A percentile compares a stretch with the other conserved stretches of the same genome.
Evolutionary conservation across 768 basidiomycete species (phyloP).

Genomic region (Lentinula guzmanii): DNA sequence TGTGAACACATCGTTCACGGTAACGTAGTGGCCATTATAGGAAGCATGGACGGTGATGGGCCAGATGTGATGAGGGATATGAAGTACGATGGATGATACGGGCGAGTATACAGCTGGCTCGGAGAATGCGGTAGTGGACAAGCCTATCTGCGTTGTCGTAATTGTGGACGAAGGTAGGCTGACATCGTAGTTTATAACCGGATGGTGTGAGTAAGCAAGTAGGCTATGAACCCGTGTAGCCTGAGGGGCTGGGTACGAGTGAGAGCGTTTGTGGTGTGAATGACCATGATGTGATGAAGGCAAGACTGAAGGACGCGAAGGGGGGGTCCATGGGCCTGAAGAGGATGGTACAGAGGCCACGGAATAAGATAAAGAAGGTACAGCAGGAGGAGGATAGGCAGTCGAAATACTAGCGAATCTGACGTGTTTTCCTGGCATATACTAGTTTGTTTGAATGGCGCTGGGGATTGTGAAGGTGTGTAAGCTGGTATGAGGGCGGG

Average conservation of each 20-base stretch:
- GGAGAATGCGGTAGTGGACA: slow-evolving; percentile 25
- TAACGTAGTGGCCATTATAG: slow-evolving; percentile 25
- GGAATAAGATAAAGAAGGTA: slow-evolving; percentile 2
- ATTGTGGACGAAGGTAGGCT: slow-evolving; percentile 25
- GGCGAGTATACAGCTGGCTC: slow-evolving; percentile 39
- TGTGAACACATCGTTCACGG: slow-evolving; percentile 38
- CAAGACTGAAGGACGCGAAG: neutral
- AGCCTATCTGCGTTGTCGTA: slow-evolving; percentile 7
- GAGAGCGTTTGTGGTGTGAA: neutral
- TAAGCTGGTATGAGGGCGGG: neutral
- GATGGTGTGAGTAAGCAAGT: slow-evolving; percentile 24
- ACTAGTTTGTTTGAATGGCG: neutral
- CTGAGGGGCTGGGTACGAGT: neutral
- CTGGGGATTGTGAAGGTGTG: neutral
- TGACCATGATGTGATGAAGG: neutral
- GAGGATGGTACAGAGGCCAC: neutral
- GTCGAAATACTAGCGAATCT: slow-evolving; percentile 1
- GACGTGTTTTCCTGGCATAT: slow-evolving; percentile 6
- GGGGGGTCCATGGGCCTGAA: neutral
- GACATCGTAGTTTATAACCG: slow-evolving; percentile 32
- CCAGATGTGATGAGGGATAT: slow-evolving; percentile 19
- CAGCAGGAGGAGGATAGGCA: neutral
- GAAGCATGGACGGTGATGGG: slow-evolving; percentile 10
- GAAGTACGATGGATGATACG: slow-evolving; percentile 26
- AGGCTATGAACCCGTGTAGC: neutral